Percentiles rank a stretch among this genome's conserved stretches.
These are phyloP conservation scores for Pseudopyrenochaeta lycopersici DNA, from an alignment of 2,329 filamentous ascomycete genomes.

Conservation along the genomic window DNA sequence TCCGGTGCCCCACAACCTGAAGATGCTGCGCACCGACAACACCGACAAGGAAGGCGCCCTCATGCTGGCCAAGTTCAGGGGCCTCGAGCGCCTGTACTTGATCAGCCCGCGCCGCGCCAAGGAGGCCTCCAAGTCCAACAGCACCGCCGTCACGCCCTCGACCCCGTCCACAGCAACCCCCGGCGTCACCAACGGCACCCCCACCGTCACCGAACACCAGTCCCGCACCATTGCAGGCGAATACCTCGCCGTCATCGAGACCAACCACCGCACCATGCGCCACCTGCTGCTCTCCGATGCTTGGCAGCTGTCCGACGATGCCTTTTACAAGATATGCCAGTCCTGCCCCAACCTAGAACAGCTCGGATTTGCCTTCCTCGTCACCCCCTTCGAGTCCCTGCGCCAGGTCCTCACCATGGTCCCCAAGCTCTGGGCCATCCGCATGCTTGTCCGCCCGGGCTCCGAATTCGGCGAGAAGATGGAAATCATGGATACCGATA, in stretches of 20 bases:
- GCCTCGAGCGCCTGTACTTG: constrained; percentile 63
- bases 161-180: constrained; percentile 38
- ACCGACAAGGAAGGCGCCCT: constrained; percentile 55
- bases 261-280: constrained; percentile 60
- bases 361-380: constrained; percentile 64
- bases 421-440: constrained; percentile 52
- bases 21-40: constrained; percentile 60
- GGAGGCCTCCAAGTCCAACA: constrained; percentile 34
- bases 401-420: constrained; percentile 48
- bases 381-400: constrained; percentile 56
- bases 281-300: constrained; percentile 66
- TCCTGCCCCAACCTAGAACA: constrained; percentile 67
- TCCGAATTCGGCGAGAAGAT: constrained; percentile 36
- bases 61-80: constrained; percentile 54
- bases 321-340: constrained; percentile 62
- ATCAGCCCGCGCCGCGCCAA: constrained; percentile 50
- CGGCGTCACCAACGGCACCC: constrained; percentile 26
- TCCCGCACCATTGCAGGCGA: constrained; percentile 51
- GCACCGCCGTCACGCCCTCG: constrained; percentile 35
- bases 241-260: constrained; percentile 62
- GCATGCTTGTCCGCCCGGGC: constrained; percentile 47
- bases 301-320: constrained; percentile 61
- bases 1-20: constrained; percentile 50
- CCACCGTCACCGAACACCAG: constrained; percentile 33
- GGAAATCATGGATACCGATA: constrained; percentile 36